Evolutionary conservation across 208 protist genomes (phyloP), one percentile per base, ranked within the genome.

Genomic region (Leishmania aethiopica): DNA sequence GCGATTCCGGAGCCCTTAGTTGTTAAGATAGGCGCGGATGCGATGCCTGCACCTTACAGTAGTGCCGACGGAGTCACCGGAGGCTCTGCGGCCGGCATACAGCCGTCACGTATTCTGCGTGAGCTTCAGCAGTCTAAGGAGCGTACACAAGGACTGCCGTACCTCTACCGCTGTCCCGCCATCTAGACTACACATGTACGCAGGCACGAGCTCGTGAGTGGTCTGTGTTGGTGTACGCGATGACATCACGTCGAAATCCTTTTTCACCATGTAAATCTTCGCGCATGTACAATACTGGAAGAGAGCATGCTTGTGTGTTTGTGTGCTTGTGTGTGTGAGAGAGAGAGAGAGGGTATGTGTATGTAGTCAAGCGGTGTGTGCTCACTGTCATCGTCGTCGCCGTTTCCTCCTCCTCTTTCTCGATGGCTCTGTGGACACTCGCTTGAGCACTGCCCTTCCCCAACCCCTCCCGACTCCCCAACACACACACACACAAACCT

Each of bases 151-250:
- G 94, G 94, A 2, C 86, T 98, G 60, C 94, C 96, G 37, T 98
- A 98, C 86, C 85, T 98, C 13, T 98, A 98, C 87, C 93, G 96
- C 66, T 98, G 96, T 70, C 96, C 96, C n/a, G 93, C 94, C 32
- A 96, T 98, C 37, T 98, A 90, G 86, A 11, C 17, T 22, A 45
- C 49, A 37, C 51, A n/a, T 45, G 49, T 60, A 42, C 84, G 28
- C 77, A 28, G 11, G 49, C 72, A 10, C 49, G 35, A 53, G n/a
- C 28, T 35, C 3, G 70, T 37, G 22, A 7, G 13, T 49, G 11
- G 47, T 62, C 49, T 28, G 22, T 15, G 72, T 4, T 40, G n/a
- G 17, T 40, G 5, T 49, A 8, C 45, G 37, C 35, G 42, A 74
- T 55, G 70, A 17, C 22, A 53, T 59, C 35, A 45, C 51, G n/a